A percentile compares a stretch with the other conserved stretches of the same genome.
Evolutionary conservation across 2,329 filamentous ascomycete species (phyloP).

Genomic region (Fusarium neocosmosporiellum): DNA sequence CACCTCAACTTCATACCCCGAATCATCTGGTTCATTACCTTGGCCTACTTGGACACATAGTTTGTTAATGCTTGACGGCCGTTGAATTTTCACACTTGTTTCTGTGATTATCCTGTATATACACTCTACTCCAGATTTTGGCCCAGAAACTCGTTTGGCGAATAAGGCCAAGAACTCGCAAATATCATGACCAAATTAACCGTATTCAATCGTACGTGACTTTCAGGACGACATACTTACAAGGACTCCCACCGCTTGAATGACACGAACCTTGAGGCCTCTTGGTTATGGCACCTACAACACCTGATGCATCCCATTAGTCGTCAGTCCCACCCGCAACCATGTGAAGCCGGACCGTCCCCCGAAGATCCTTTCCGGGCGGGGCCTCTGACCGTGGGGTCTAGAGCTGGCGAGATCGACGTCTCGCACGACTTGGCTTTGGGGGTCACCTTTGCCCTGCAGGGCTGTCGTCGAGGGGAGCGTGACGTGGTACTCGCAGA

Average conservation of each 20-base stretch:
- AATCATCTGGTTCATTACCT: background rate
- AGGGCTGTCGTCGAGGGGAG: background rate
- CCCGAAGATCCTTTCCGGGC: slow-evolving; percentile 42
- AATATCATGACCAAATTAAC: slow-evolving; percentile 56
- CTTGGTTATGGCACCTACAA: slow-evolving; percentile 16
- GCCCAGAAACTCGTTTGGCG: slow-evolving; percentile 56
- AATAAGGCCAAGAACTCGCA: slow-evolving; percentile 56
- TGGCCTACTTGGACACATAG: background rate
- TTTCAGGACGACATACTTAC: slow-evolving; percentile 56
- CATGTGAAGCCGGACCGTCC: slow-evolving; percentile 36
- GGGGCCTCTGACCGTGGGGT: slow-evolving; percentile 37
- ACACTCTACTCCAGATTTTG: slow-evolving; percentile 27
- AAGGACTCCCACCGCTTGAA: slow-evolving; percentile 49
- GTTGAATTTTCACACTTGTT: background rate
- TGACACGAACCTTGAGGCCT: slow-evolving; percentile 21
- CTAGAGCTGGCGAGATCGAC: slow-evolving; percentile 34
- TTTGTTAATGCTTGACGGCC: slow-evolving; percentile 5
- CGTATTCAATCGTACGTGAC: slow-evolving; percentile 53
- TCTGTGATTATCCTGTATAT: slow-evolving; percentile 1
- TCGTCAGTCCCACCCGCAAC: slow-evolving; percentile 4
- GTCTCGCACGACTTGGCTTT: slow-evolving; percentile 43
- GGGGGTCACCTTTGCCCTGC: slow-evolving; percentile 8
- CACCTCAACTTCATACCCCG: background rate
- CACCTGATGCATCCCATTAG: slow-evolving; percentile 1
- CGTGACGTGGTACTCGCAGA: slow-evolving; percentile 35